phyloP scores from a whole-genome alignment of 1,284 basidiomycete species.

The Porodaedalea pini region DNA sequence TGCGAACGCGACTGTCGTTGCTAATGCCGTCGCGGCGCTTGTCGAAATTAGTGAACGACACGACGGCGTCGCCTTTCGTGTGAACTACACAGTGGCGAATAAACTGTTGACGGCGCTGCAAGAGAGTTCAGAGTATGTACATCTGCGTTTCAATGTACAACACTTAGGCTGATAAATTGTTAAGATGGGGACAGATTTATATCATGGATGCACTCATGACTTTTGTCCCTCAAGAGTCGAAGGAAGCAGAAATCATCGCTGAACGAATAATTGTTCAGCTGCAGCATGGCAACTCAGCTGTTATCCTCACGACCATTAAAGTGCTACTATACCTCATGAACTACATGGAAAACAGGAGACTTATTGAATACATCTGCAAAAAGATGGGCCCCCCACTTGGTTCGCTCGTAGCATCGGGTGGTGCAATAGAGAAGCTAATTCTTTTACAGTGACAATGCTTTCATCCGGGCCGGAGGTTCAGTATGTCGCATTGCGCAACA shows the following conservation, averaged over 20 bases:
- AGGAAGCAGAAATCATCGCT: constrained; percentile 90
- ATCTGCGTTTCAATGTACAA: constrained; percentile 12
- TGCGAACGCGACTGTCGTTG: constrained; percentile 89
- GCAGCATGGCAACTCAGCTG: constrained; percentile 92
- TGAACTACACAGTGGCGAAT: constrained; percentile 80
- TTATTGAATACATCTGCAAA: constrained; percentile 88
- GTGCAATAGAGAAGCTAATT: background rate
- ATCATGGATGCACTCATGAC: constrained; percentile 93
- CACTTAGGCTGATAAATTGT: background rate
- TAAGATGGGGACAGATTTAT: constrained; percentile 98
- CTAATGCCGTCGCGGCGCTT: constrained; percentile 92
- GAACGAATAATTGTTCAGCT: constrained; percentile 91
- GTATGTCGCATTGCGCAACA: constrained; percentile 96
- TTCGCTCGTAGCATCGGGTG: constrained; percentile 34
- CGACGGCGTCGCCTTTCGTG: constrained; percentile 84
- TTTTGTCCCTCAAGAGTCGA: constrained; percentile 84
- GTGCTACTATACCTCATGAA: constrained; percentile 97
- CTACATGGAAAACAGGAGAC: constrained; percentile 89
- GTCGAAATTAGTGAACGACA: constrained; percentile 88
- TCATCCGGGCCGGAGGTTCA: constrained; percentile 98
- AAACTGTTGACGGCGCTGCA: constrained; percentile 81
- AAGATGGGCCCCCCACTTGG: constrained; percentile 97
- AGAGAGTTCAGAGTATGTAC: constrained; percentile 86
- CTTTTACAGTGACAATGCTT: constrained; percentile 74
- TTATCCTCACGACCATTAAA: constrained; percentile 93